Conservation (phyloP, 768 basidiomycete genomes). For the Boletus bicolor region DNA sequence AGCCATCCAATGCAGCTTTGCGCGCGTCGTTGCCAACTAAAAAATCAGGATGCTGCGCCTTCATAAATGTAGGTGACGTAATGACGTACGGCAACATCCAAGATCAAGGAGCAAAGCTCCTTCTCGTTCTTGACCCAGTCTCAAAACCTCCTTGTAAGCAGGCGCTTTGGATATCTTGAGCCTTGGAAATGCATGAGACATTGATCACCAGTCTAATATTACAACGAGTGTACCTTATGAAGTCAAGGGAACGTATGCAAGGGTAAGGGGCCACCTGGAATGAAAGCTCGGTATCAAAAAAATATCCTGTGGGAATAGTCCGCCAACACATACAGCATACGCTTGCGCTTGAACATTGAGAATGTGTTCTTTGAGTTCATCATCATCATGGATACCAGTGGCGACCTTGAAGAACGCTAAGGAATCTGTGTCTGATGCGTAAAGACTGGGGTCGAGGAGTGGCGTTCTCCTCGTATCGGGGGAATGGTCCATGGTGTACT, state of each 20-base stretch:
- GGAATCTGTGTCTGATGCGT: slow-evolving; percentile 9
- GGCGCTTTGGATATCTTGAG: slow-evolving; percentile 19
- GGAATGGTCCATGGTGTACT: not conserved
- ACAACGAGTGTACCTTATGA: slow-evolving; percentile 12
- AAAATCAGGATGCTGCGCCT: not conserved
- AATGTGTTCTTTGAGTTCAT: slow-evolving; percentile 32
- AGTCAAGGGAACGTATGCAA: slow-evolving; percentile 21
- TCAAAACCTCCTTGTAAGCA: slow-evolving; percentile 29
- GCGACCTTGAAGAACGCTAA: slow-evolving; percentile 27
- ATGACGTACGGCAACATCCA: slow-evolving; percentile 41
- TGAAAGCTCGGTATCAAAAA: not conserved
- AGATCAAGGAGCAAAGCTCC: slow-evolving; percentile 43
- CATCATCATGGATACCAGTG: slow-evolving; percentile 31
- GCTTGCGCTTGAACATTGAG: slow-evolving; percentile 33
- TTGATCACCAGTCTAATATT: not conserved
- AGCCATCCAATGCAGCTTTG: slow-evolving; percentile 42
- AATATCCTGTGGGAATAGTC: not conserved
- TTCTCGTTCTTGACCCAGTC: slow-evolving; percentile 34
- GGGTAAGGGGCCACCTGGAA: slow-evolving; percentile 23
- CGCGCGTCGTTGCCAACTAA: slow-evolving; percentile 42
- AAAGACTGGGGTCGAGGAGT: slow-evolving; percentile 15
- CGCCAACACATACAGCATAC: slow-evolving; percentile 24
- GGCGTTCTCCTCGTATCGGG: not conserved
- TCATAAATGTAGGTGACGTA: not conserved
- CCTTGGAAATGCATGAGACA: slow-evolving; percentile 8